Conservation (phyloP, 2,329 filamentous ascomycete genomes). For the Pseudocercospora crystallina region DNA sequence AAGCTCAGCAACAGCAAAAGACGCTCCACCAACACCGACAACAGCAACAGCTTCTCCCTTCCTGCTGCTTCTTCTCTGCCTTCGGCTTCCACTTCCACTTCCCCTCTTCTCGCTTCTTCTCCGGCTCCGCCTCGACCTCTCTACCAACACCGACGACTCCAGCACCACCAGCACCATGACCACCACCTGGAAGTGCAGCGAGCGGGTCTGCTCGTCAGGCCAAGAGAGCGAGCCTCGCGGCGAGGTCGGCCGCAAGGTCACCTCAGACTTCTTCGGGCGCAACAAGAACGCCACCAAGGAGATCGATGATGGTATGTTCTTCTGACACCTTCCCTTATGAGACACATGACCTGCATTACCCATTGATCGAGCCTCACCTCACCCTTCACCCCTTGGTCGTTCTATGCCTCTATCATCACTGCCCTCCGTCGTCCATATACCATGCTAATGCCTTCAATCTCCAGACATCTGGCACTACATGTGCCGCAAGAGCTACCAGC, state of each 20-base stretch:
- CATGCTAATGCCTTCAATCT: neutral
- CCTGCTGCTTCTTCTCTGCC: too few relatives aligned
- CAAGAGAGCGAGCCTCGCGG: constrained; percentile 12
- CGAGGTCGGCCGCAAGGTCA: constrained; percentile 60
- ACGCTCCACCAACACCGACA: too few relatives aligned
- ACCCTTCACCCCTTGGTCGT: too few relatives aligned
- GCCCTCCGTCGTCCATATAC: neutral
- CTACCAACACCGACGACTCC: too few relatives aligned
- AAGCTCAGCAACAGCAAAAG: too few relatives aligned
- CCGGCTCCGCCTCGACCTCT: too few relatives aligned
- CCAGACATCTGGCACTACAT: constrained; percentile 13
- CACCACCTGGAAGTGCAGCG: constrained; percentile 15
- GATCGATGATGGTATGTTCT: constrained; percentile 59
- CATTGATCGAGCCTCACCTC: too few relatives aligned
- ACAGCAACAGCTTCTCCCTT: too few relatives aligned
- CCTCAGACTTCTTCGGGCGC: constrained; percentile 78
- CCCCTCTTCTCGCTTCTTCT: too few relatives aligned
- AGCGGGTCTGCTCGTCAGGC: constrained; percentile 17
- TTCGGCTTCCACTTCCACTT: too few relatives aligned
- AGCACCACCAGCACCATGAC: neutral
- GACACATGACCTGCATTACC: too few relatives aligned
- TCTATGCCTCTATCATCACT: constrained; percentile 28
- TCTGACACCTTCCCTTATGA: too few relatives aligned
- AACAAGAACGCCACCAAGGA: constrained; percentile 75
- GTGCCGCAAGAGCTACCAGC: constrained; percentile 82